Conservation (phyloP, 169 alveolate species). For the Neospora caninum region DNA sequence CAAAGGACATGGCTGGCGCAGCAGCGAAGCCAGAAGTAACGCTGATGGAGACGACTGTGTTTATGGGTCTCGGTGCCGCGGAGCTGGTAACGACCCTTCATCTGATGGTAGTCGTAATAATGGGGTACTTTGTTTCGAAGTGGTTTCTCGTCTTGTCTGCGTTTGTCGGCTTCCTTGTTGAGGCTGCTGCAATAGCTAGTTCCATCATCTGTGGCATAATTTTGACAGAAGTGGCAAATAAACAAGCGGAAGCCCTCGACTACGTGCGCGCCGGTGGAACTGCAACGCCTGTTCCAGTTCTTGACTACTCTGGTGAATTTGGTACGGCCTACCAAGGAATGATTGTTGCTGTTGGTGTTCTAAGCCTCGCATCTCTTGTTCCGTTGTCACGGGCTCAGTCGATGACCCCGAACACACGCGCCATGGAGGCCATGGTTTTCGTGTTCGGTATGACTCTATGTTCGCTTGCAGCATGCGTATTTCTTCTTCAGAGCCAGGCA, state of each 20-base stretch:
- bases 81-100: not conserved
- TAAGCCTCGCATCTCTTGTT: not conserved
- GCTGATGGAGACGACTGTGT: not conserved
- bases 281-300: not conserved
- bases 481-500: not conserved
- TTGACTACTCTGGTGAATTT: not conserved
- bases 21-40: not conserved
- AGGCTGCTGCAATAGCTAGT: not conserved
- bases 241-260: not conserved
- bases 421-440: conserved; percentile 13
- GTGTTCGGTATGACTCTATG: not conserved
- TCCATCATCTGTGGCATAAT: not conserved
- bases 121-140: not conserved
- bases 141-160: not conserved
- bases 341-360: not conserved
- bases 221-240: not conserved
- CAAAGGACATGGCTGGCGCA: not conserved
- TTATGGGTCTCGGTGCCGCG: not conserved
- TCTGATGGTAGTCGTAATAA: not conserved
- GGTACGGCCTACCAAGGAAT: not conserved
- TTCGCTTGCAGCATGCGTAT: not conserved
- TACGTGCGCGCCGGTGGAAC: not conserved
- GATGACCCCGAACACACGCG: conserved; percentile 9
- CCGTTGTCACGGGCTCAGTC: not conserved
- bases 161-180: not conserved